These are phyloP conservation scores for Claviceps pazoutovae DNA, from an alignment of 2,329 filamentous ascomycete genomes.

Conservation along the genomic window DNA sequence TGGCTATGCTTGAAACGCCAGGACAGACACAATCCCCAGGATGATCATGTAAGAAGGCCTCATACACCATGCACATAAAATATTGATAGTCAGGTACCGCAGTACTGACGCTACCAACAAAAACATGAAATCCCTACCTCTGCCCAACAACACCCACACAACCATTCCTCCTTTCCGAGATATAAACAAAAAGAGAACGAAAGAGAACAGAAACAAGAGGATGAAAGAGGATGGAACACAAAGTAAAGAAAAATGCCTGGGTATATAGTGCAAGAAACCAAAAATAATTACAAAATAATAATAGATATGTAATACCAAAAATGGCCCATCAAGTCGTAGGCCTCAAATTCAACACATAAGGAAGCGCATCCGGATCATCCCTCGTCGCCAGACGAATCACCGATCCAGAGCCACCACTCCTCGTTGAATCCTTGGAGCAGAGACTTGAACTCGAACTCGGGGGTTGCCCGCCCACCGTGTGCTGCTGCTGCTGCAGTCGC, in stretches of 20 bases:
- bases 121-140: too few relatives aligned
- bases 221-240: background rate
- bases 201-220: background rate
- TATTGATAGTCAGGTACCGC: too few relatives aligned
- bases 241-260: too few relatives aligned
- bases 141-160: background rate
- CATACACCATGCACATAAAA: too few relatives aligned
- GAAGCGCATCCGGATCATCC: conserved; percentile 18
- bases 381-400: conserved; percentile 34
- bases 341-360: conserved; percentile 24
- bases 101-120: too few relatives aligned
- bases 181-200: background rate
- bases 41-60: too few relatives aligned
- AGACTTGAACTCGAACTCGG: conserved; percentile 26
- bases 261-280: too few relatives aligned
- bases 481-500: conserved; percentile 15
- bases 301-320: too few relatives aligned
- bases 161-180: background rate
- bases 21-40: too few relatives aligned
- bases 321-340: conserved; percentile 12
- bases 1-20: too few relatives aligned
- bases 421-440: conserved; percentile 21
- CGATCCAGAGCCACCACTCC: conserved; percentile 22
- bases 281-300: too few relatives aligned
- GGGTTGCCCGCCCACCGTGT: conserved; percentile 22